phyloP scores from a whole-genome alignment of 2,329 filamentous ascomycete genomes.

The Exophiala phaeomuriformis region DNA sequence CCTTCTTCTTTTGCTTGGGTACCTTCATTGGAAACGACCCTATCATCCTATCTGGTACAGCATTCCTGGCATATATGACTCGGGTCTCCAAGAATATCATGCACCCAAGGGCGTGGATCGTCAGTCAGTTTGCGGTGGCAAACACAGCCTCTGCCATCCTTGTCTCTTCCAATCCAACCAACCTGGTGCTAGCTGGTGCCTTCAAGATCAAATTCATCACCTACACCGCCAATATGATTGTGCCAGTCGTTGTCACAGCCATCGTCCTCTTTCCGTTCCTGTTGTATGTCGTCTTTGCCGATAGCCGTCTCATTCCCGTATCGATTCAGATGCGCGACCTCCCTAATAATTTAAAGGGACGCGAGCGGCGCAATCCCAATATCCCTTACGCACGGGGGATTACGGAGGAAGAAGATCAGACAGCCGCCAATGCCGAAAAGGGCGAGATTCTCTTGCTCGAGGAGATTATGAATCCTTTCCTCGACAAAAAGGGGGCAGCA shows the following conservation, averaged over 20 bases:
- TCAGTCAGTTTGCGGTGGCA: constrained; percentile 60
- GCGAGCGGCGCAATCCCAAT: constrained; percentile 62
- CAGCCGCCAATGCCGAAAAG: constrained; percentile 42
- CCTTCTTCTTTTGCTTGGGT: constrained; percentile 62
- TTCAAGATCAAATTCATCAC: constrained; percentile 65
- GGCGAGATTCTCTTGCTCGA: constrained; percentile 55
- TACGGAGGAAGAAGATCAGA: constrained; percentile 42
- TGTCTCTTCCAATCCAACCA: constrained; percentile 70
- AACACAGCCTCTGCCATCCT: constrained; percentile 65
- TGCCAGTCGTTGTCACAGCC: constrained; percentile 61
- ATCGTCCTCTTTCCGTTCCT: constrained; percentile 63
- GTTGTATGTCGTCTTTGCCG: constrained; percentile 60
- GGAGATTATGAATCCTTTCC: constrained; percentile 68
- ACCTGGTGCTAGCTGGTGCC: constrained; percentile 65
- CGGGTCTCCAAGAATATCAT: constrained; percentile 65
- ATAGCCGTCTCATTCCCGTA: constrained; percentile 56
- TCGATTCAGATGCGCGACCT: constrained; percentile 63
- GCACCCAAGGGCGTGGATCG: constrained; percentile 65
- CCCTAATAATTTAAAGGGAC: constrained; percentile 48
- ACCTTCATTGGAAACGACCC: constrained; percentile 68
- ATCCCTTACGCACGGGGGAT: constrained; percentile 57
- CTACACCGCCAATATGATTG: constrained; percentile 71
- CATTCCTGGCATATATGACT: constrained; percentile 71
- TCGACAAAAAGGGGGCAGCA: constrained; percentile 58
- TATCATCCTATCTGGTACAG: constrained; percentile 65